Conservation (phyloP, 345 rosid genomes). For the Mercurialis annua region DNA sequence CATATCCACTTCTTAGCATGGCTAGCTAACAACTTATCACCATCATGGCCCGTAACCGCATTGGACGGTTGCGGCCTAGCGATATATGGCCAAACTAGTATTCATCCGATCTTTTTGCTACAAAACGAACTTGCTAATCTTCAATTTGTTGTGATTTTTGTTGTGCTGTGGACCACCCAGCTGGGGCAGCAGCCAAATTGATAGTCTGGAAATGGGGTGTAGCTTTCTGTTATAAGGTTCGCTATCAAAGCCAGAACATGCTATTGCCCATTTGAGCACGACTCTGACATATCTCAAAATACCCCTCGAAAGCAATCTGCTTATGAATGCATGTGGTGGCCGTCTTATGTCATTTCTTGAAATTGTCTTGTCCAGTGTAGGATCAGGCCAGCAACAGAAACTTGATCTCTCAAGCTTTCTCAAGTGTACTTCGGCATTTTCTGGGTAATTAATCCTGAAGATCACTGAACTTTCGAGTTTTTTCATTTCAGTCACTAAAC, state of each 20-base stretch:
- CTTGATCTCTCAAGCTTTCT: background rate
- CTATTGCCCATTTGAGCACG: background rate
- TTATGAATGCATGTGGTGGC: slow-evolving; percentile 11
- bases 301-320: background rate
- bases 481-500: too few relatives aligned
- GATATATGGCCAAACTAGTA: slow-evolving; percentile 18
- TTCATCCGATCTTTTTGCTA: slow-evolving; percentile 21
- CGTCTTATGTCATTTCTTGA: background rate
- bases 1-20: background rate
- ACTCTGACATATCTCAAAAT: background rate
- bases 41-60: background rate
- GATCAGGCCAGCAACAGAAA: too few relatives aligned
- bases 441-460: too few relatives aligned
- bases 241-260: slow-evolving; percentile 27
- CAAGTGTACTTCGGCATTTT: background rate
- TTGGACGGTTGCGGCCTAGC: slow-evolving; percentile 6
- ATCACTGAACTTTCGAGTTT: too few relatives aligned
- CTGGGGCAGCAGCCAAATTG: slow-evolving; percentile 4
- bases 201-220: slow-evolving; percentile 19
- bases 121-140: background rate
- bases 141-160: slow-evolving; percentile 1
- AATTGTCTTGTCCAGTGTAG: background rate
- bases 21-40: background rate
- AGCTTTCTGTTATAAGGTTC: slow-evolving; percentile 6
- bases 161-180: slow-evolving; percentile 21